Evolutionary conservation across 371 early-diverging fungal genomes (phyloP).

Genomic region (Haplosporangium sp.): DNA sequence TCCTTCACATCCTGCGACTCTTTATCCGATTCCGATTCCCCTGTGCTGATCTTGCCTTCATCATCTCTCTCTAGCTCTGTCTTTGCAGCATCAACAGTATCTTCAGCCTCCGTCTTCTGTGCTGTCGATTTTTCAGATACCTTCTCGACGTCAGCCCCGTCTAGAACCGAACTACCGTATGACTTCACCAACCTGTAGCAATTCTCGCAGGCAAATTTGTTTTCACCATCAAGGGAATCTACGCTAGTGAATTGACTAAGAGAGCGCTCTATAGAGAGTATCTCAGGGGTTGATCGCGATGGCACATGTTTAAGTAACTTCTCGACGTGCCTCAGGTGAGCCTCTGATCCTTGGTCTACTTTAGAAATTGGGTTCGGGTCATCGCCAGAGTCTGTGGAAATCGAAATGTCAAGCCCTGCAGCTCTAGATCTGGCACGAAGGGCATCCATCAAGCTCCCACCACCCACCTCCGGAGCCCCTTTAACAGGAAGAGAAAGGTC

Average conservation of each 20-base stretch:
- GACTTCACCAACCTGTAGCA: constrained; percentile 37
- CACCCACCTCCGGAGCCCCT: constrained; percentile 14
- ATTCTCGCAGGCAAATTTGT: constrained; percentile 54
- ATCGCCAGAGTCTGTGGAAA: constrained; percentile 7
- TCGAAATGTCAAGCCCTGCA: constrained; percentile 6
- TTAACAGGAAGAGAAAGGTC: constrained; percentile 38
- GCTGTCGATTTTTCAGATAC: background rate
- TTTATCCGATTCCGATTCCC: background rate
- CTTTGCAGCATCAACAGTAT: constrained; percentile 14
- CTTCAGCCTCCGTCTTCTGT: constrained; percentile 5
- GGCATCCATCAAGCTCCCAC: constrained; percentile 23
- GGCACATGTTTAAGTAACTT: constrained; percentile 41
- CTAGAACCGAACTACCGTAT: background rate
- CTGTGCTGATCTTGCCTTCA: constrained; percentile 17
- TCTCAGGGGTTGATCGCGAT: constrained; percentile 9
- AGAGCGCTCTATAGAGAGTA: constrained; percentile 39
- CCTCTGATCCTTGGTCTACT: constrained; percentile 30
- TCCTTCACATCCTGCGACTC: background rate
- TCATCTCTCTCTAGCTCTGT: background rate
- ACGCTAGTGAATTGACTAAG: constrained; percentile 50
- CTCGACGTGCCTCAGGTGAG: constrained; percentile 33
- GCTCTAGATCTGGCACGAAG: constrained; percentile 28
- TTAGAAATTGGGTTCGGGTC: constrained; percentile 19
- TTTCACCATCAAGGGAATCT: constrained; percentile 40
- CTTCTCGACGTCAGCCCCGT: background rate